Conservation (phyloP, 306 rosid genomes). For the cucumber (Cucumis sativus) region DNA sequence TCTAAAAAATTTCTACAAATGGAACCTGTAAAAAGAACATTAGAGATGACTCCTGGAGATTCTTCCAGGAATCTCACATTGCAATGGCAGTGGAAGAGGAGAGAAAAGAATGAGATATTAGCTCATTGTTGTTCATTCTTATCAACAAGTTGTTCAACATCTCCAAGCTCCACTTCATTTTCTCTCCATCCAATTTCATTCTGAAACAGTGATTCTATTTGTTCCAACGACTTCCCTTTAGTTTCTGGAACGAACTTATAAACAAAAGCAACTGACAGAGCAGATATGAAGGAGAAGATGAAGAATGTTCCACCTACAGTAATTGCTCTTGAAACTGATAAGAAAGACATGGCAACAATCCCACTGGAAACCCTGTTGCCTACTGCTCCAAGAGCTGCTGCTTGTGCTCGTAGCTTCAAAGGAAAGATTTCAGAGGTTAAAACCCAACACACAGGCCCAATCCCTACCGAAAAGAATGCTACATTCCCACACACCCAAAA, state of each 20-base stretch:
- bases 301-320: constrained; percentile 61
- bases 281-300: constrained; percentile 50
- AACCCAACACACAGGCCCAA: constrained; percentile 96
- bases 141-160: constrained; percentile 81
- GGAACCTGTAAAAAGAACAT: neutral
- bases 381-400: constrained; percentile 76
- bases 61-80: neutral
- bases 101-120: neutral
- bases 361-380: constrained; percentile 86
- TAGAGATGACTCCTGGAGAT: neutral
- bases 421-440: constrained; percentile 86
- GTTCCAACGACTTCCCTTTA: constrained; percentile 84
- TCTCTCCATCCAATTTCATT: constrained; percentile 31
- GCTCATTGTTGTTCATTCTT: constrained; percentile 15
- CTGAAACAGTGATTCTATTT: constrained; percentile 73
- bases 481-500: constrained; percentile 77
- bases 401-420: constrained; percentile 72
- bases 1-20: neutral
- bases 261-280: constrained; percentile 56
- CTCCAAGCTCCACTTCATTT: constrained; percentile 59
- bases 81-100: neutral
- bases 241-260: constrained; percentile 67
- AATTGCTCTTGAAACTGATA: constrained; percentile 53
- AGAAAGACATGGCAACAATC: constrained; percentile 79
- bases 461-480: constrained; percentile 89